These are phyloP conservation scores for Boletus barrowsii DNA, from an alignment of 768 basidiomycete species.

Conservation along the genomic window DNA sequence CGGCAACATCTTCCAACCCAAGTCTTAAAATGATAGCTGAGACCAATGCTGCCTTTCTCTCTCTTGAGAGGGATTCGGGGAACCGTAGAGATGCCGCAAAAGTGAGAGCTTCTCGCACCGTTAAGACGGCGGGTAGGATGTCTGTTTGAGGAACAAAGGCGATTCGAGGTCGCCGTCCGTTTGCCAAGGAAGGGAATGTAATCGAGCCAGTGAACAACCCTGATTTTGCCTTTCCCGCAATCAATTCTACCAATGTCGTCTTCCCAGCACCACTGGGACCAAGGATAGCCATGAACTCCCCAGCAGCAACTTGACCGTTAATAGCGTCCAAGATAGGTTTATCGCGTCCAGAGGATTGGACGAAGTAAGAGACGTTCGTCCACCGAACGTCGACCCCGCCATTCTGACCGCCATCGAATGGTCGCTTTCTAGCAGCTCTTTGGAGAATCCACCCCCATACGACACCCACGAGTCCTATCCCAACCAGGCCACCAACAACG, in stretches of 20 bases:
- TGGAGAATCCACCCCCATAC: conserved; percentile 61
- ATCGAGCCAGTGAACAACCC: conserved; percentile 69
- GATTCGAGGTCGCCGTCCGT: conserved; percentile 47
- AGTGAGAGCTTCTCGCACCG: conserved; percentile 75
- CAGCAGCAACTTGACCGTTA: conserved; percentile 67
- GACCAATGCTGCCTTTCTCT: conserved; percentile 66
- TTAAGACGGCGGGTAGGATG: conserved; percentile 73
- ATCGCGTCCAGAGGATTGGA: conserved; percentile 39
- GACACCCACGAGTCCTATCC: conserved; percentile 56
- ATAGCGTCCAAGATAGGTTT: conserved; percentile 70
- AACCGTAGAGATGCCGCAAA: conserved; percentile 86
- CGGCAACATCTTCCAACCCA: conserved; percentile 64
- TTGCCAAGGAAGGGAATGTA: conserved; percentile 43
- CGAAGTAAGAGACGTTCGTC: conserved; percentile 63
- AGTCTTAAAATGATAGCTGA: conserved; percentile 71
- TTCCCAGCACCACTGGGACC: conserved; percentile 95
- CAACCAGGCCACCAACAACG: conserved; percentile 68
- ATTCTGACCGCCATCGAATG: conserved; percentile 36
- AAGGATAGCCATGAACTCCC: conserved; percentile 87
- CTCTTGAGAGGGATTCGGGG: conserved; percentile 63
- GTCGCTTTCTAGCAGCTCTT: conserved; percentile 53
- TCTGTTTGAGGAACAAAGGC: conserved; percentile 90
- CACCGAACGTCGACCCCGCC: conserved; percentile 67
- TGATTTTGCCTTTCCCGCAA: conserved; percentile 79
- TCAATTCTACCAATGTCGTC: conserved; percentile 86